phyloP scores from a whole-genome alignment of 208 protist species.

The Leishmania major region DNA sequence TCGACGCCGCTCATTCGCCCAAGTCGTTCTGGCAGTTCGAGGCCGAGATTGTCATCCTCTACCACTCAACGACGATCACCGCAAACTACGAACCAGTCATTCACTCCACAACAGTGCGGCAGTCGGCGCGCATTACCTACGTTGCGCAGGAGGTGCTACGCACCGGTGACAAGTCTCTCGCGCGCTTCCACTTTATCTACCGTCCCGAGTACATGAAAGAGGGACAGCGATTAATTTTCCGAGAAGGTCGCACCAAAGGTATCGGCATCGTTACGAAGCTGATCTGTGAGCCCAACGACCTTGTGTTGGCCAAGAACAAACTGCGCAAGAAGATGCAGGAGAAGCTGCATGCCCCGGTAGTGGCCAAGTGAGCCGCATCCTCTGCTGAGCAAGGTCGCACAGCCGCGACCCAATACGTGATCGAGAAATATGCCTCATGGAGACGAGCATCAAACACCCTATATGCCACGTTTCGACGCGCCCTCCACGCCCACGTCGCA shows the following conservation, averaged over 20 bases:
- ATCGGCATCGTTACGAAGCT: slow-evolving; percentile 89
- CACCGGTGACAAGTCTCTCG: slow-evolving; percentile 94
- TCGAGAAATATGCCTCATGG: no score
- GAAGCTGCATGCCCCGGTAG: slow-evolving; percentile 9
- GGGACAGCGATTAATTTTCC: slow-evolving; percentile 93
- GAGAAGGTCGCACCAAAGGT: slow-evolving; percentile 95
- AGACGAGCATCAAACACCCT: neutral
- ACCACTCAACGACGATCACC: slow-evolving; percentile 98
- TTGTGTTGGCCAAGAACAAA: slow-evolving; percentile 52
- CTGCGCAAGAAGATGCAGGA: slow-evolving; percentile 37
- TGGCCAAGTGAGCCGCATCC: neutral
- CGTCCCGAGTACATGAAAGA: slow-evolving; percentile 94
- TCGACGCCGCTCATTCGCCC: slow-evolving; percentile 51
- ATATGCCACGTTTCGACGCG: neutral
- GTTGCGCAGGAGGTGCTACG: slow-evolving; percentile 92
- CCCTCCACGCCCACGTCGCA: no score
- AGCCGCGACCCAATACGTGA: no score
- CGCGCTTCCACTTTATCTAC: slow-evolving; percentile 95
- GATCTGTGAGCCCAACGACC: slow-evolving; percentile 47
- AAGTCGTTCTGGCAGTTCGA: slow-evolving; percentile 95
- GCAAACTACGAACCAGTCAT: slow-evolving; percentile 97
- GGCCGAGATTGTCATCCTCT: slow-evolving; percentile 96
- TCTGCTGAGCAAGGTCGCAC: neutral
- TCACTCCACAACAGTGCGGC: slow-evolving; percentile 93
- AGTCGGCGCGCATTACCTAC: slow-evolving; percentile 86